Percentiles rank a stretch among this genome's conserved stretches.
phyloP scores from a whole-genome alignment of 306 rosid genomes.

The Rosa lucieae region DNA sequence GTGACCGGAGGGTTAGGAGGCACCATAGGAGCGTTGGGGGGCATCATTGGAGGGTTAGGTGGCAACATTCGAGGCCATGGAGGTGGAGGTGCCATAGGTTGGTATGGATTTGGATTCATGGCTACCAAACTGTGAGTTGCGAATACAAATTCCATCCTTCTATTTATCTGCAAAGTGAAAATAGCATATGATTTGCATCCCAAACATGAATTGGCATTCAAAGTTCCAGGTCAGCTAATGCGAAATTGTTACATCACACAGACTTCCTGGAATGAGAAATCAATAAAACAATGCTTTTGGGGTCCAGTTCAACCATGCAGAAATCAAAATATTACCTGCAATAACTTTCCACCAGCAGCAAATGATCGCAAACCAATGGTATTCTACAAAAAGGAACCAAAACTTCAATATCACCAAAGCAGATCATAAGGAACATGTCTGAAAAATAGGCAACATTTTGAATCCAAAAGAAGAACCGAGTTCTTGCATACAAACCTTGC shows the following conservation, averaged over 20 bases:
- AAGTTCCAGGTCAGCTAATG: conserved; percentile 15
- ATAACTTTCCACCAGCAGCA: conserved; percentile 93
- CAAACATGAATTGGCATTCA: conserved; percentile 17
- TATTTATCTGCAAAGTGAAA: conserved; percentile 70
- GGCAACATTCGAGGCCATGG: conserved; percentile 49
- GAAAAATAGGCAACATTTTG: conserved; percentile 12
- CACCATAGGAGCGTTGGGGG: conserved; percentile 34
- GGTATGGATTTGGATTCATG: conserved; percentile 57
- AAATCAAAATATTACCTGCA: conserved; percentile 61
- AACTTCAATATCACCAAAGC: conserved; percentile 32
- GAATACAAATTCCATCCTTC: conserved; percentile 90
- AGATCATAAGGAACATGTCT: conserved; percentile 16
- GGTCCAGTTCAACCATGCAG: not conserved
- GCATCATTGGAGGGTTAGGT: no score
- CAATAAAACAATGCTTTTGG: not conserved
- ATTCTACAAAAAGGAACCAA: conserved; percentile 56
- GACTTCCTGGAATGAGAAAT: conserved; percentile 9
- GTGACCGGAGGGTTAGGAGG: conserved; percentile 55
- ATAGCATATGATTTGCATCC: conserved; percentile 9
- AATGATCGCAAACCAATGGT: conserved; percentile 91
- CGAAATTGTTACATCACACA: not conserved
- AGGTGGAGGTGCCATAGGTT: conserved; percentile 18
- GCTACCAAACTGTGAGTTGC: conserved; percentile 56
- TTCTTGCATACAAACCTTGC: conserved; percentile 62
- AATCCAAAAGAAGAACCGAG: conserved; percentile 14